Evolutionary conservation across 2,329 filamentous ascomycete genomes (phyloP).

Genomic region (Sporothrix inflata): DNA sequence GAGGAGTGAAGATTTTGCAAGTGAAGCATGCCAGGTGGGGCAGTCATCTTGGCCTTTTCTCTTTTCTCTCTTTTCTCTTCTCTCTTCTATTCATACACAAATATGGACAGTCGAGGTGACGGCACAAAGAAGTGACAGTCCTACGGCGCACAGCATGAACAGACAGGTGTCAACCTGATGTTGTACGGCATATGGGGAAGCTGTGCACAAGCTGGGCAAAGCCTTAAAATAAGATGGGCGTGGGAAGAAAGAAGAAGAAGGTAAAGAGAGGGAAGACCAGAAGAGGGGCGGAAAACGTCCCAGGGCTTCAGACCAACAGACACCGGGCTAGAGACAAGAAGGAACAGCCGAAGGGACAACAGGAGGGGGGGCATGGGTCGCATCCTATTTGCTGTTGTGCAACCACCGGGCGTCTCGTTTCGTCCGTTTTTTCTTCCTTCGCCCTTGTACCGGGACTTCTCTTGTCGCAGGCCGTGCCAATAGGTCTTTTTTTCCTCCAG

Average conservation of each 20-base stretch:
- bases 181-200: slow-evolving; percentile 6
- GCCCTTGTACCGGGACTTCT: no score
- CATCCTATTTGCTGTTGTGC: slow-evolving; percentile 10
- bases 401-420: background rate
- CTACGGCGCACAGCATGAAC: background rate
- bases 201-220: background rate
- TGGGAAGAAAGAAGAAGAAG: background rate
- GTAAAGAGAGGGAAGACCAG: background rate
- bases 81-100: background rate
- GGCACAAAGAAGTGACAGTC: background rate
- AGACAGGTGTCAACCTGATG: background rate
- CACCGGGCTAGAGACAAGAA: background rate
- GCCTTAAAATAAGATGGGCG: background rate
- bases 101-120: background rate
- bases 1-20: background rate
- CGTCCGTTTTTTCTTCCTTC: background rate
- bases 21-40: background rate
- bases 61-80: background rate
- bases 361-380: background rate
- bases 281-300: background rate
- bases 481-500: no score
- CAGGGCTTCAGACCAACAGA: background rate
- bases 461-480: no score
- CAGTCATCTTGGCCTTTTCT: background rate
- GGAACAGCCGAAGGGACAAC: background rate